Percentiles rank a stretch among this genome's conserved stretches.
Conservation (phyloP, 78 protist species). For the Andalucia godoyi region DNA sequence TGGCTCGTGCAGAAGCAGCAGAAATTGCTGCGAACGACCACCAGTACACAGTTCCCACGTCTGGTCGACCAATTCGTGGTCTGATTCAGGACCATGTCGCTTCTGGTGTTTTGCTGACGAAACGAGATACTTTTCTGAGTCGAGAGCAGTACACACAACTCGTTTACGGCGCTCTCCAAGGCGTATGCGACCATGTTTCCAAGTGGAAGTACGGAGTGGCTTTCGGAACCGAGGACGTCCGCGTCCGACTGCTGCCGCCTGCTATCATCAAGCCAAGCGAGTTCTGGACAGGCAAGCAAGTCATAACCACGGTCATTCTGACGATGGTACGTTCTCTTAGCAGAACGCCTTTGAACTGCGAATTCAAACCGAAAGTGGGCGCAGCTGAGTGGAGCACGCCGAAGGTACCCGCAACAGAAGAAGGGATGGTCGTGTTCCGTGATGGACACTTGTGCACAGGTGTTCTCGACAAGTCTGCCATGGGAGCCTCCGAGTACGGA, state of each 20-base stretch:
- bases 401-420: too few relatives aligned
- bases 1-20: slow-evolving; percentile 73
- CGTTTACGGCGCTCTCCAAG: slow-evolving; percentile 10
- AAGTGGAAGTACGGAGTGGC: too few relatives aligned
- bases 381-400: not conserved
- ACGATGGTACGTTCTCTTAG: not conserved
- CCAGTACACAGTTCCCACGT: slow-evolving; percentile 78
- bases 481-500: not conserved
- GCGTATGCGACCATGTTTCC: slow-evolving; percentile 8
- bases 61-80: slow-evolving; percentile 95
- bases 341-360: not conserved
- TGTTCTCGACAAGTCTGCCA: slow-evolving; percentile 73
- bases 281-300: slow-evolving; percentile 95
- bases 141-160: slow-evolving; percentile 38
- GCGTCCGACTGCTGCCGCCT: slow-evolving; percentile 63
- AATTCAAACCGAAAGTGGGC: not conserved
- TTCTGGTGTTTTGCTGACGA: slow-evolving; percentile 79
- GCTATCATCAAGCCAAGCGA: slow-evolving; percentile 62
- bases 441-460: slow-evolving; percentile 70
- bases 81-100: slow-evolving; percentile 97
- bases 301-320: slow-evolving; percentile 46
- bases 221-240: too few relatives aligned
- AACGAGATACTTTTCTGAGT: slow-evolving; percentile 71
- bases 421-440: slow-evolving; percentile 34
- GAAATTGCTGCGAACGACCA: slow-evolving; percentile 32